Conservation (phyloP, 108 stramenopile species). For the Cylindrotheca closterium region DNA sequence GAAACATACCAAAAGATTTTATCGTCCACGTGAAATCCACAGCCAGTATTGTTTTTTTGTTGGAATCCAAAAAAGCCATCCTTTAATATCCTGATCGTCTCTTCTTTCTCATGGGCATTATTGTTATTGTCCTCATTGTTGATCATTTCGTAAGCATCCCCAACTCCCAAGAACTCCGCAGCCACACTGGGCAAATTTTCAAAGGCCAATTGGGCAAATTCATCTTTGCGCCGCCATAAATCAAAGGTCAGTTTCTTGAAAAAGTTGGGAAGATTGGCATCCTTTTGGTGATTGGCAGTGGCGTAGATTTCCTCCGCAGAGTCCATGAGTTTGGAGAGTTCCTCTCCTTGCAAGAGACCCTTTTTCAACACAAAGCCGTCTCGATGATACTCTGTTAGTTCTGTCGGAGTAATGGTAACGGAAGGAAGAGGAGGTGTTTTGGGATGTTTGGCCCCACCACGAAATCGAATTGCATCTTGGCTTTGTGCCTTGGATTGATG, state of each 20-base stretch:
- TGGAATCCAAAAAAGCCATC: background rate
- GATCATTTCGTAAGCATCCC: background rate
- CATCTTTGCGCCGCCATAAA: background rate
- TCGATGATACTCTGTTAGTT: background rate
- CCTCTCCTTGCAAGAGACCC: background rate
- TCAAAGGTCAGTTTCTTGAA: background rate
- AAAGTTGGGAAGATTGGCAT: too few species aligned
- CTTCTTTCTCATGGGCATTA: background rate
- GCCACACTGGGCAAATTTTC: background rate
- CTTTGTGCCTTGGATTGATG: too few species aligned
- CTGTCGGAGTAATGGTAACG: background rate
- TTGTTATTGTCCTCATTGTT: background rate
- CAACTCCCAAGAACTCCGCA: background rate
- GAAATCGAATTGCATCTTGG: too few species aligned
- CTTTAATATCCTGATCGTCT: background rate
- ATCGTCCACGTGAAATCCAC: background rate
- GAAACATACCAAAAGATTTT: background rate
- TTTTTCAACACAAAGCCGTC: background rate
- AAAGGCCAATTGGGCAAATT: conserved; percentile 1
- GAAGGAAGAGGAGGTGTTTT: too few species aligned
- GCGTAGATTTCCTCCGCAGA: background rate
- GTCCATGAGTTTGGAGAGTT: background rate
- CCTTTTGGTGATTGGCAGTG: too few species aligned
- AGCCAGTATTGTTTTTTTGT: background rate
- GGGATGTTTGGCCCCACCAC: too few species aligned